phyloP scores from a whole-genome alignment of 2,329 filamentous ascomycete genomes.

The Monascus ruber region DNA sequence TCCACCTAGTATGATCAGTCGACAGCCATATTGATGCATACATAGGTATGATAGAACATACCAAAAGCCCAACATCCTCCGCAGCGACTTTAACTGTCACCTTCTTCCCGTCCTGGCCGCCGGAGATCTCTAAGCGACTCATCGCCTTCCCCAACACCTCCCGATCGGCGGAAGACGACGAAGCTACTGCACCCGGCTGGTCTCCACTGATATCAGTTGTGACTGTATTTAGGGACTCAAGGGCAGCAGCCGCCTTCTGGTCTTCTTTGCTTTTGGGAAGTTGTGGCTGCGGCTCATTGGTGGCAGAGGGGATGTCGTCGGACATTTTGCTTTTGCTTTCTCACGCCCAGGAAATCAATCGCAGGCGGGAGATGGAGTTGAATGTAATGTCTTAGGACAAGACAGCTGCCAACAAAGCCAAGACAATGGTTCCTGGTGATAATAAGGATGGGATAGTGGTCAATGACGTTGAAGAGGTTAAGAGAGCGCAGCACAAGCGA shows the following conservation, averaged over 20 bases:
- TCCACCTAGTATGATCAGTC: constrained; percentile 21
- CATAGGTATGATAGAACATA: constrained; percentile 14
- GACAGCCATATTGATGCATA: neutral
- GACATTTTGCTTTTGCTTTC: constrained; percentile 22
- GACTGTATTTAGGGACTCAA: constrained; percentile 35
- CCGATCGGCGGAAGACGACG: constrained; percentile 29
- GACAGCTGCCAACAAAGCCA: too few relatives aligned
- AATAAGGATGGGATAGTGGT: too few relatives aligned
- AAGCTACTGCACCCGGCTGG: constrained; percentile 8
- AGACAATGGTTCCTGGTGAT: too few relatives aligned
- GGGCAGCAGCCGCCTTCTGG: constrained; percentile 39
- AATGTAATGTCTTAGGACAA: too few relatives aligned
- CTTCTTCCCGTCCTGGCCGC: constrained; percentile 22
- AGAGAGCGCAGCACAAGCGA: neutral
- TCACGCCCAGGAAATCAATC: too few relatives aligned
- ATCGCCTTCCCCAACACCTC: constrained; percentile 41
- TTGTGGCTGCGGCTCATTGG: constrained; percentile 21
- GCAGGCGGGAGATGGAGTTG: too few relatives aligned
- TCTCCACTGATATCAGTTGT: constrained; percentile 19
- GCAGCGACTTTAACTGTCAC: constrained; percentile 34
- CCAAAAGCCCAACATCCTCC: constrained; percentile 37
- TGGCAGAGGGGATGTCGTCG: constrained; percentile 31
- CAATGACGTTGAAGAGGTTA: neutral
- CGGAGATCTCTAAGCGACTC: constrained; percentile 36
- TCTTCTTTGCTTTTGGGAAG: constrained; percentile 37